Evolutionary conservation across 2,329 filamentous ascomycete genomes (phyloP).

Genomic region (Anisogramma anomala): DNA sequence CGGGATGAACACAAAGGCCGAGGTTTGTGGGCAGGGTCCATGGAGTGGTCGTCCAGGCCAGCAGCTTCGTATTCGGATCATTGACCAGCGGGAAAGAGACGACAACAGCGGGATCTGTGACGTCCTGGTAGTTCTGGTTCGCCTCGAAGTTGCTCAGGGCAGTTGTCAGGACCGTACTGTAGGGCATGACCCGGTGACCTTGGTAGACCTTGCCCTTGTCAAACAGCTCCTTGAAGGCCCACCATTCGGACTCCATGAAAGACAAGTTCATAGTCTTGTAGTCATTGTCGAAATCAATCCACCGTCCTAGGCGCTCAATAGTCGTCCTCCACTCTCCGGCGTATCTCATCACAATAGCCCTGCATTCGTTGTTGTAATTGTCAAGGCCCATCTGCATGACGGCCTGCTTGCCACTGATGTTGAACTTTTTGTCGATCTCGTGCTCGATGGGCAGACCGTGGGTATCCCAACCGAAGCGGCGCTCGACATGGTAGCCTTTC

Average conservation of each 20-base stretch:
- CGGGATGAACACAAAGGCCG: slow-evolving; percentile 59
- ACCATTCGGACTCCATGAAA: slow-evolving; percentile 96
- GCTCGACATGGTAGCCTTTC: slow-evolving; percentile 87
- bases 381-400: slow-evolving; percentile 77
- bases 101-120: slow-evolving; percentile 81
- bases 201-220: slow-evolving; percentile 85
- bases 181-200: slow-evolving; percentile 87
- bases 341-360: slow-evolving; percentile 87
- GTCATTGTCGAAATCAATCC: slow-evolving; percentile 97
- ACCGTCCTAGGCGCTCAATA: slow-evolving; percentile 78
- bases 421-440: slow-evolving; percentile 93
- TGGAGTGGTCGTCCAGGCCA: slow-evolving; percentile 83
- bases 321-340: slow-evolving; percentile 77
- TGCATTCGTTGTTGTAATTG: slow-evolving; percentile 85
- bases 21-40: slow-evolving; percentile 72
- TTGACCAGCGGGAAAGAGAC: slow-evolving; percentile 76
- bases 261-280: slow-evolving; percentile 96
- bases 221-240: slow-evolving; percentile 89
- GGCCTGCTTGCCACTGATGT: slow-evolving; percentile 67
- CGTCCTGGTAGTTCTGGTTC: slow-evolving; percentile 88
- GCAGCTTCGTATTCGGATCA: slow-evolving; percentile 60
- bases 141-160: slow-evolving; percentile 89
- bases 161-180: slow-evolving; percentile 81
- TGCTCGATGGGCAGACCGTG: slow-evolving; percentile 93
- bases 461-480: slow-evolving; percentile 89